Base-by-base conservation (phyloP, 2,329 filamentous ascomycete genomes). In the Colletotrichum cereale region DNA sequence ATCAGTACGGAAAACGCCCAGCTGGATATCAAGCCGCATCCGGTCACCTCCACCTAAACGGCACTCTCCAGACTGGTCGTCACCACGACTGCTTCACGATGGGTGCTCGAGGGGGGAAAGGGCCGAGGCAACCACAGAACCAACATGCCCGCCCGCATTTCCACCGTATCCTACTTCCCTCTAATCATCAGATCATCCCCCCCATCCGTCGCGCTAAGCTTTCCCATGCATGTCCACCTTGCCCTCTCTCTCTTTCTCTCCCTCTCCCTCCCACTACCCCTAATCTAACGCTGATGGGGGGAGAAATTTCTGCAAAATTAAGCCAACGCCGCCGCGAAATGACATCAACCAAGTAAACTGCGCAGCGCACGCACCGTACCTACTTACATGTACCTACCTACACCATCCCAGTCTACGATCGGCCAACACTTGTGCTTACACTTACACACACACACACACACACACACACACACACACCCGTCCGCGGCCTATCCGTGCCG, bases 171-270 rank as follows among this genome's bases (percentile, higher is more conserved):
- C n/a, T n/a, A n/a, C n/a, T n/a, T n/a, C n/a, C n/a, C n/a, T 5
- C 4, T 34, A 16, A 60, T 58, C 38, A 42, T 60, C 38, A 60
- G 56, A 60, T 60, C 38, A 60, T 55, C n/a, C n/a, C 10, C 10
- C 24, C 38, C 38, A 21, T 34, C 44, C 10, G 10, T 44, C 2
- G 38, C 60, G 44, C 60, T 50, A 40, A 62, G 44, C 44, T 62
- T 62, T 62, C 18, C n/a, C 60, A 24, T 31, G 24, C 29, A 36
- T 16, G 40, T n/a, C 29, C 58, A 12, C 47, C 16, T 44, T 24
- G n/a, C 40, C 16, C 31, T 29, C 14, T 29, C 55, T 14, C 55
- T 4, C 55, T 42, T n/a, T 29, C 55, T 40, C 24, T n/a, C 56
- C 7, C 31, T 34, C 6, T 34, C 50, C 2, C 50, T 11, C 50